Evolutionary conservation across 495 filamentous ascomycete genomes (phyloP), one percentile per base, ranked within the genome.

Genomic region (Hamigera avellanea): DNA sequence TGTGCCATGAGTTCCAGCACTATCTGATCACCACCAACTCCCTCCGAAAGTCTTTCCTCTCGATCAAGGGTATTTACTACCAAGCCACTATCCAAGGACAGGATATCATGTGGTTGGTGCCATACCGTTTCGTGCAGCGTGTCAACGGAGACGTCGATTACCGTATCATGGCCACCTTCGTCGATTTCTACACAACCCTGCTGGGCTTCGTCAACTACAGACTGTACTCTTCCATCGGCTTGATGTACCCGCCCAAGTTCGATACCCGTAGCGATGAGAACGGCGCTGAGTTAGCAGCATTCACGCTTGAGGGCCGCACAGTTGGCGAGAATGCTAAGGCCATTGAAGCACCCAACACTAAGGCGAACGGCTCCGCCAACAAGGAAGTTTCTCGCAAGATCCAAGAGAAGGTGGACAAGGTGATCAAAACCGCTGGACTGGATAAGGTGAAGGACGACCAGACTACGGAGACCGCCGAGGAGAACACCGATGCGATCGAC

Each of bases 1-100:
- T 98, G 15, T 85, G 80, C 54, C 78, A 84, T 50, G 91, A 98
- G 62, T 98, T 95, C 67, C 76, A 95, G 56, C 93, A 96, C 67
- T 96, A 94, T 62, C 70, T 98, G 37, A 98, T 98, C 54, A 70
- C 75, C 30, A 84, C 87, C 14, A 78, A 93, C 60, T 84, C 82
- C 33, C 67, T 98, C 37, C 81, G 86, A 49, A 95, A 93, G 62
- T 93, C 86, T 5, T 98, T 98, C 64, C 69, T 98, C 35, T 94
- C 86, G 1, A 96, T 98, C 60, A 98, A 96, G 69, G 91, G 91
- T 52, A 95, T 98, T 50, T 98, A 98, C 64, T 98, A 96, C 62
- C 93, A 98, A 66, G 93, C 88, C 6, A 96, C 83, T 32, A 89
- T 98, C 33, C 86, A 95, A 53, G 89, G 89, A n/a, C 89, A 96